A percentile compares a stretch with the other conserved stretches of the same genome.
Conservation (phyloP, 1,284 basidiomycete species). For the Trametes hirsuta region DNA sequence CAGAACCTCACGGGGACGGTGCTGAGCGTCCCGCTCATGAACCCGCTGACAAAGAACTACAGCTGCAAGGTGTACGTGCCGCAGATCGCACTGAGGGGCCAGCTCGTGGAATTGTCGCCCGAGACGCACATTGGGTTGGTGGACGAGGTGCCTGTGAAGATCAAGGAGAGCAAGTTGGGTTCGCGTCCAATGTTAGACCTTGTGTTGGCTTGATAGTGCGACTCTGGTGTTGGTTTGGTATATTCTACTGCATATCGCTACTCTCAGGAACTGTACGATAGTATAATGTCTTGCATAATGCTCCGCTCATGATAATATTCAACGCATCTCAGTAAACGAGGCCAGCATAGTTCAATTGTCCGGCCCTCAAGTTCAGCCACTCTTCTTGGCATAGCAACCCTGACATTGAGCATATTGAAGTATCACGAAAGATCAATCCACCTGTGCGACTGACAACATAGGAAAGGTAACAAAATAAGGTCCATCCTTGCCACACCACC, state of each 20-base stretch:
- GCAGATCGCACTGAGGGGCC: conserved; percentile 22
- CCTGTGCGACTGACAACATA: too few species aligned
- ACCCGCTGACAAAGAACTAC: neutral
- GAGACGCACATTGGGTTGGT: neutral
- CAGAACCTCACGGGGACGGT: conserved; percentile 27
- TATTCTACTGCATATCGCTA: neutral
- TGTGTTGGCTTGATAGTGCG: neutral
- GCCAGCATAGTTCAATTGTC: too few species aligned
- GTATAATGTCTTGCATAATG: neutral
- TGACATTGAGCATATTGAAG: too few species aligned
- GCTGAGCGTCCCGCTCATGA: neutral
- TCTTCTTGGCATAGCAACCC: too few species aligned
- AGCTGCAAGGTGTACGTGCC: conserved; percentile 20
- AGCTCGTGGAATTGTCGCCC: conserved; percentile 1
- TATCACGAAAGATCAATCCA: too few species aligned
- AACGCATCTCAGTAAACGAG: neutral
- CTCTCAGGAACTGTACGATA: neutral
- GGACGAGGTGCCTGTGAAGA: conserved; percentile 17
- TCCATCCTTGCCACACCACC: too few species aligned
- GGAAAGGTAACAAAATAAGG: too few species aligned
- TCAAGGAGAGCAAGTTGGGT: conserved; percentile 14
- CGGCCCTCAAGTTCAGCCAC: too few species aligned
- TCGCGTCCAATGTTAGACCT: conserved; percentile 15
- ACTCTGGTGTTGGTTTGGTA: neutral
- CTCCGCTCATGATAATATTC: neutral